Evolutionary conservation across 805 yeast species (phyloP).

Genomic region (Candida piceae): DNA sequence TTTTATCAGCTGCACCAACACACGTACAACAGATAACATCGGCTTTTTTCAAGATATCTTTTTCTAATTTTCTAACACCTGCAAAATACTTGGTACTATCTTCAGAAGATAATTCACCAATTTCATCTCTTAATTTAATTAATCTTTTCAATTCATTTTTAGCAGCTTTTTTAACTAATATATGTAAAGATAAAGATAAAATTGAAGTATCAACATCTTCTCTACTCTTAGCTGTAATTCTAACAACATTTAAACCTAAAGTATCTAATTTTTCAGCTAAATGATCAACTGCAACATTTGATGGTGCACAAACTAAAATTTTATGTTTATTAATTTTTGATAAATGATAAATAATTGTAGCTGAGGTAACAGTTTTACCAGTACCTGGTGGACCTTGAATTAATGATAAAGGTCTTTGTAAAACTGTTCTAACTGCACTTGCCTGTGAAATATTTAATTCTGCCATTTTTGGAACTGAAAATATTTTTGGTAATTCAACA

Average conservation of each 20-base stretch:
- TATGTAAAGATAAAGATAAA: conserved; percentile 52
- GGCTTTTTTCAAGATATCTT: conserved; percentile 44
- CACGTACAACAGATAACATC: conserved; percentile 89
- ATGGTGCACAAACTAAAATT: conserved; percentile 89
- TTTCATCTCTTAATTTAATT: conserved; percentile 50
- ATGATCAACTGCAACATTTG: conserved; percentile 93
- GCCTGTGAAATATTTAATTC: conserved; percentile 74
- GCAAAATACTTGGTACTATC: conserved; percentile 46
- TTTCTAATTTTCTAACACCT: conserved; percentile 45
- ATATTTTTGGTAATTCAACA: conserved; percentile 52
- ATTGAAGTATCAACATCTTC: conserved; percentile 75
- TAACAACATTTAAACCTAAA: conserved; percentile 73
- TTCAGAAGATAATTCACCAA: conserved; percentile 58
- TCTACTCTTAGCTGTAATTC: conserved; percentile 70
- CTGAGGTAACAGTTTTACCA: conserved; percentile 92
- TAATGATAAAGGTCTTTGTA: conserved; percentile 68
- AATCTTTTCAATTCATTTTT: conserved; percentile 56
- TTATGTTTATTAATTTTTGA: conserved; percentile 55
- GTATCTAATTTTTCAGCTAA: conserved; percentile 64
- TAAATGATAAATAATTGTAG: conserved; percentile 78
- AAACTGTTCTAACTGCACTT: conserved; percentile 65
- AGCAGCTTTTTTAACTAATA: conserved; percentile 42
- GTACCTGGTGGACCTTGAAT: conserved; percentile 98
- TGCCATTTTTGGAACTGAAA: conserved; percentile 63
- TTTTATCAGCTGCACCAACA: conserved; percentile 81